phyloP scores from a whole-genome alignment of 441 rosid species.

The Populus hybrid region DNA sequence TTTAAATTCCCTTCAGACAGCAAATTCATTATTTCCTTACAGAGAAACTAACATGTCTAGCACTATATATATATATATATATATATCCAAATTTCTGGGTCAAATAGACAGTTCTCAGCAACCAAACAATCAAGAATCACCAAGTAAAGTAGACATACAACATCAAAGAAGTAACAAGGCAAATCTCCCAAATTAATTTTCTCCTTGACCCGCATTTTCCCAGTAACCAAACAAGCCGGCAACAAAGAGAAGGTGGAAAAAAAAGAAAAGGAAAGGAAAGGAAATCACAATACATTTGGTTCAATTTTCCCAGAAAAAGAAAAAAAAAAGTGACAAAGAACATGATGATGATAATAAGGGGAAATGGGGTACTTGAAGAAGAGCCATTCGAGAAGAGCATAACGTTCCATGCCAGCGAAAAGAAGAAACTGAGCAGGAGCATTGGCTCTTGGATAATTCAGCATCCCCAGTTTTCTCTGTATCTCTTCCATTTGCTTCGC shows the following conservation, averaged over 20 bases:
- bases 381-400: constrained; percentile 96
- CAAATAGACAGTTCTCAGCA: background rate
- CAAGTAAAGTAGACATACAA: background rate
- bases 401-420: constrained; percentile 98
- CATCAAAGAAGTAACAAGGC: too few species aligned
- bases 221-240: too few species aligned
- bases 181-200: too few species aligned
- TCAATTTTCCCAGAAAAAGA: background rate
- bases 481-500: constrained; percentile 94
- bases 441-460: constrained; percentile 72
- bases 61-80: too few species aligned
- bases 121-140: too few species aligned
- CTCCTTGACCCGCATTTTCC: too few species aligned
- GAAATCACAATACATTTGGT: background rate
- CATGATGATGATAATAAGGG: background rate
- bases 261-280: too few species aligned
- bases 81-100: too few species aligned
- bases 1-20: background rate
- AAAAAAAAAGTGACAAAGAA: too few species aligned
- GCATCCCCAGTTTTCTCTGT: constrained; percentile 61
- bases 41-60: too few species aligned
- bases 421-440: constrained; percentile 97
- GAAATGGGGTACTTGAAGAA: constrained; percentile 59
- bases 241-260: too few species aligned
- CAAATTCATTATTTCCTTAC: background rate